phyloP scores from a whole-genome alignment of 2,329 filamentous ascomycete species.

The Aulographum hederae region DNA sequence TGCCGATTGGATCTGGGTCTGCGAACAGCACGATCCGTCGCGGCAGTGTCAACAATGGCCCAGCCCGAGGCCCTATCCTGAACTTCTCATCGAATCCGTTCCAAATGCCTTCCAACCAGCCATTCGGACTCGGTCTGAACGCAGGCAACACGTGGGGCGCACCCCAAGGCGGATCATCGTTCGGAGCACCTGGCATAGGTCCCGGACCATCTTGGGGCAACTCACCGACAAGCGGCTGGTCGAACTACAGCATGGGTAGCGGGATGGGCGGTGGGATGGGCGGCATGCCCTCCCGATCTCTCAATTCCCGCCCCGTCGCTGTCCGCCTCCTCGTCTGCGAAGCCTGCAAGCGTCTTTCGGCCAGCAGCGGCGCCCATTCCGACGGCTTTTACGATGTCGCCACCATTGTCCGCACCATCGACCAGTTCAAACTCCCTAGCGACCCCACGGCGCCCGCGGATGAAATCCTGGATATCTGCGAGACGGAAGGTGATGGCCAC shows the following conservation, averaged over 20 bases:
- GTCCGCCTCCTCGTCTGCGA: slow-evolving; percentile 46
- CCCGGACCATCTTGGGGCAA: not conserved
- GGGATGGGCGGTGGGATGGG: not conserved
- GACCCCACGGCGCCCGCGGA: slow-evolving; percentile 37
- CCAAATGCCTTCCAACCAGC: not conserved
- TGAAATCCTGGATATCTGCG: slow-evolving; percentile 70
- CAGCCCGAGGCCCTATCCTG: slow-evolving; percentile 12
- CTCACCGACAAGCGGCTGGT: not conserved
- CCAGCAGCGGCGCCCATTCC: slow-evolving; percentile 18
- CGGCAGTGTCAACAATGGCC: slow-evolving; percentile 18
- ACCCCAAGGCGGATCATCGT: not conserved
- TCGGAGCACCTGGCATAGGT: not conserved
- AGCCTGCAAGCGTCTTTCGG: slow-evolving; percentile 50
- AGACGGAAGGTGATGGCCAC: slow-evolving; percentile 69
- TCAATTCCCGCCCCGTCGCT: slow-evolving; percentile 1
- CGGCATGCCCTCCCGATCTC: not conserved
- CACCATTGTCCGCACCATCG: slow-evolving; percentile 43
- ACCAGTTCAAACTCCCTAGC: slow-evolving; percentile 40
- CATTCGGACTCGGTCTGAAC: not conserved
- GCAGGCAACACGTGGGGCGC: slow-evolving; percentile 1
- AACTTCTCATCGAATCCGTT: not conserved
- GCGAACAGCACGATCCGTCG: slow-evolving; percentile 15
- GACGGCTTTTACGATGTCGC: slow-evolving; percentile 55
- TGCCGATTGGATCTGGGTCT: slow-evolving; percentile 22
- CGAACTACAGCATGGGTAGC: not conserved